A percentile compares a stretch with the other conserved stretches of the same genome.
phyloP scores from a whole-genome alignment of 768 basidiomycete genomes.

The Pisolithus marmoratus region DNA sequence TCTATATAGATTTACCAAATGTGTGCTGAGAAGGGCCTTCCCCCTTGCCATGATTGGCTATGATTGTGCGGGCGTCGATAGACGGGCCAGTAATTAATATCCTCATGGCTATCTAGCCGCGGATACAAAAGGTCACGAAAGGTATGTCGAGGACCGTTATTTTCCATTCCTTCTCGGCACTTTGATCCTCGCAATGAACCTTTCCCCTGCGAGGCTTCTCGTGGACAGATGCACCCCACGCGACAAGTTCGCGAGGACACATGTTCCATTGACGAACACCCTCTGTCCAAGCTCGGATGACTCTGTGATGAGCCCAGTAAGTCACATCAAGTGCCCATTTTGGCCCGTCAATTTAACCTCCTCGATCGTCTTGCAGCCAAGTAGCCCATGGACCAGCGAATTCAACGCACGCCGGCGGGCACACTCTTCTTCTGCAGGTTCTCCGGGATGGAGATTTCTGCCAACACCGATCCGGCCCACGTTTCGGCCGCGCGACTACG shows the following conservation, averaged over 20 bases:
- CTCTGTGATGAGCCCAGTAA: conserved; percentile 17
- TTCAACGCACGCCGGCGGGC: conserved; percentile 24
- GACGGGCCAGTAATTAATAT: too few relatives aligned
- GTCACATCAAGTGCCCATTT: background rate
- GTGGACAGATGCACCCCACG: conserved; percentile 31
- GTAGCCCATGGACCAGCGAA: conserved; percentile 4
- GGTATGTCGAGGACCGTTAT: too few relatives aligned
- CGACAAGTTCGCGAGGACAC: conserved; percentile 28
- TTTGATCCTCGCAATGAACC: conserved; percentile 10
- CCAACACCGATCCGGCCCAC: conserved; percentile 30
- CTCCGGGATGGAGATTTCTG: conserved; percentile 26
- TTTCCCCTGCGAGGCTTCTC: conserved; percentile 22
- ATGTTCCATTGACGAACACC: conserved; percentile 22
- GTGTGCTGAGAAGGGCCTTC: too few relatives aligned
- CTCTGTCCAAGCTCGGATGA: conserved; percentile 25
- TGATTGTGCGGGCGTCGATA: too few relatives aligned
- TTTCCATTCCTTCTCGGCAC: too few relatives aligned
- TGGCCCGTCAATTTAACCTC: background rate
- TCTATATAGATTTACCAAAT: too few relatives aligned
- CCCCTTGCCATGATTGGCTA: too few relatives aligned
- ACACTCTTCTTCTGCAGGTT: conserved; percentile 28
- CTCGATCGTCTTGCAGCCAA: conserved; percentile 13
- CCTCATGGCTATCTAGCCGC: too few relatives aligned
- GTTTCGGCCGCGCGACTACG: conserved; percentile 30
- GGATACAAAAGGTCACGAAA: too few relatives aligned